Base-by-base conservation (phyloP, 495 filamentous ascomycete species). In the Oidiodendron maius region DNA sequence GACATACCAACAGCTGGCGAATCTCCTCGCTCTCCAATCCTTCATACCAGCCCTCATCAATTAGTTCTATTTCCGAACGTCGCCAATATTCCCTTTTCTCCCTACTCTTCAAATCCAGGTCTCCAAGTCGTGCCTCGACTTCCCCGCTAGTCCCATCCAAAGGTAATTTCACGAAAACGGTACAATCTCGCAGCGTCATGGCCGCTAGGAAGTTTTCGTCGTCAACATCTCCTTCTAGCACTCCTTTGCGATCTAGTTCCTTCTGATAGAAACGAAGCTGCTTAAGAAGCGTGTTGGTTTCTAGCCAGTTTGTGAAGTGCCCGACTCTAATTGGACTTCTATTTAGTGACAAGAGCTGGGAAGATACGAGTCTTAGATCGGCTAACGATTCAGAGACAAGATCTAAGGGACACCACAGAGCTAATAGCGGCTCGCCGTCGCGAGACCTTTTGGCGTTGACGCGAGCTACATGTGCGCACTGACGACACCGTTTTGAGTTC, bases 151-250 rank as follows among this genome's bases (percentile, higher is more conserved):
- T 67, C 77, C 30, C 43, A 11, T 35, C 25, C 8, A 30, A 6
- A 1, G 40, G 28, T 9, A 52, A 30, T 6, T 45, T 47, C 1
- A 61, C 18, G 61, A 86, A 96, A 50, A 93, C 72, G 0, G 87
- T 89, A 62, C 90, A 91, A 65, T 98, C 91, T 40, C 91, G 68
- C 42, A 96, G 55, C 18, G 91, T 95, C 91, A 96, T 96, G 13
- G 87, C 87, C 2, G 72, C 43, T 1, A 36, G 40, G 3, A 68
- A 68, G 2, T 46, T 47, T 16, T 58, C 51, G 45, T 53, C 24
- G 13, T 58, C 52, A 0, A 61, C 48, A 20, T 66, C 50, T 1
- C 54, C 61, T n/a, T 36, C 50, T 3, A 77, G 50, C 0, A 70
- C 62, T 0, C 76, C 78, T 0, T 57, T 46, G 0, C 61, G 57